A percentile compares a stretch with the other conserved stretches of the same genome.
Conservation (phyloP, 495 filamentous ascomycete genomes). For the Chaetomium cochliodes region DNA sequence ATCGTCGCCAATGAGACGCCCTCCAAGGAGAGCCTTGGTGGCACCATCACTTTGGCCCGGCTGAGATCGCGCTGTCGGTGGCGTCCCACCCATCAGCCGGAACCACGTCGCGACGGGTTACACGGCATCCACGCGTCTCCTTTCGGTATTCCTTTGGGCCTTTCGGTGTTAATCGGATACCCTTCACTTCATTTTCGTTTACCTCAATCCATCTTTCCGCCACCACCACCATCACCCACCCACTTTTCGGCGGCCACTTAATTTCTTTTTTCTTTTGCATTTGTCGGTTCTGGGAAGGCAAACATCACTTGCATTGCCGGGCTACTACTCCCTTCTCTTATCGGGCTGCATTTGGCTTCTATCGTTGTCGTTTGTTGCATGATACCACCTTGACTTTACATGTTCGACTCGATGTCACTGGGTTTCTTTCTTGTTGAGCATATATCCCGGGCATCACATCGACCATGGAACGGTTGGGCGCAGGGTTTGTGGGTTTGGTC, state of each 20-base stretch:
- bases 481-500: too few relatives aligned
- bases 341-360: not conserved
- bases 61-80: not conserved
- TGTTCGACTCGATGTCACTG: slow-evolving; percentile 5
- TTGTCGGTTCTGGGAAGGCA: not conserved
- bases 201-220: not conserved
- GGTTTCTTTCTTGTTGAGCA: not conserved
- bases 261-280: not conserved
- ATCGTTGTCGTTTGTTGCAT: slow-evolving; percentile 9
- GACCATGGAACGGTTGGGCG: too few relatives aligned
- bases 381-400: slow-evolving; percentile 28
- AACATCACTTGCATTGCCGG: not conserved
- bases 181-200: too few relatives aligned
- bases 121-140: slow-evolving; percentile 9
- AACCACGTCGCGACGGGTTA: slow-evolving; percentile 1
- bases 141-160: too few relatives aligned
- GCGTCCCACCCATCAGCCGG: not conserved
- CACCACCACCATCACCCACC: not conserved
- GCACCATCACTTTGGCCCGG: too few relatives aligned
- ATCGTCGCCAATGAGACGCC: not conserved
- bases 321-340: not conserved
- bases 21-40: not conserved
- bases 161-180: too few relatives aligned
- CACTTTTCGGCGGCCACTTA: not conserved
- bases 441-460: not conserved